Percentiles rank a stretch among this genome's conserved stretches.
These are phyloP conservation scores for Sporisorium reilianum DNA, from an alignment of 1,284 basidiomycete species.

Conservation along the genomic window DNA sequence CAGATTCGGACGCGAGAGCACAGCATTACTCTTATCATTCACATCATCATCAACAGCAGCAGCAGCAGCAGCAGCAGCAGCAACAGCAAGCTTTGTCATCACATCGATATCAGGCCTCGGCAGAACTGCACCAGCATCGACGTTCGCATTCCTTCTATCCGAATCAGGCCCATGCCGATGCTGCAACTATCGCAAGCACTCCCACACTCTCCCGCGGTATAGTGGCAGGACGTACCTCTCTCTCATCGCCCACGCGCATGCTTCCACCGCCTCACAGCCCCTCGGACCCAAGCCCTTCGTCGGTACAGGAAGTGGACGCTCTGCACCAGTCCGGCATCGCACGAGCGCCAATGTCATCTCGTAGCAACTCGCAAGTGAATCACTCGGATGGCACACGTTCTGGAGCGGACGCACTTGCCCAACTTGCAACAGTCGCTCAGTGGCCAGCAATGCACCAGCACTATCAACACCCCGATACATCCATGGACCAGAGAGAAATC, in stretches of 20 bases:
- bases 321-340: background rate
- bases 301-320: conserved; percentile 7
- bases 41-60: conserved; percentile 11
- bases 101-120: conserved; percentile 5
- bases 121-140: conserved; percentile 9
- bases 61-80: conserved; percentile 7
- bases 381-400: background rate
- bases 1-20: background rate
- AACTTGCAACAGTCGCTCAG: conserved; percentile 38
- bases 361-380: background rate
- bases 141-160: conserved; percentile 13
- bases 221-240: background rate
- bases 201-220: conserved; percentile 5
- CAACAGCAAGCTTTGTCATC: conserved; percentile 6
- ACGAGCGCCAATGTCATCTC: background rate
- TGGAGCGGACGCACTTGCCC: conserved; percentile 26
- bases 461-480: background rate
- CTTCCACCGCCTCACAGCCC: conserved; percentile 13
- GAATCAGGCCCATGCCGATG: background rate
- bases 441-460: conserved; percentile 38
- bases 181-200: background rate
- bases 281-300: conserved; percentile 23
- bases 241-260: conserved; percentile 16
- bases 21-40: conserved; percentile 5
- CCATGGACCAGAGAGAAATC: background rate